Conservation (phyloP, 257 asterid genomes). For the Perilla frutescens region DNA sequence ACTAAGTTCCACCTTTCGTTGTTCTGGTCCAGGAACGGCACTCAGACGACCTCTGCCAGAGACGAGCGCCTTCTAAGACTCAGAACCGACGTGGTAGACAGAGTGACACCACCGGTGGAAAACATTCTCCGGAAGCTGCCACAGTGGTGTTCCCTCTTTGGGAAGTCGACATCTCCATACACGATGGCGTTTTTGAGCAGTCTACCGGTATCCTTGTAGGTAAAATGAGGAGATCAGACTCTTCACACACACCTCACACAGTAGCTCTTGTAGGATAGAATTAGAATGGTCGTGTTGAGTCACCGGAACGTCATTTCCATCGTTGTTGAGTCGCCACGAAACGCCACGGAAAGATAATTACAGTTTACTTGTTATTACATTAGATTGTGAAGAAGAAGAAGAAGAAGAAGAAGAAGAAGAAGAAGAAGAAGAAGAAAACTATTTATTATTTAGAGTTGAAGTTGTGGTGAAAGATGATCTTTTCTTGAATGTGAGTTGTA, state of each 20-base stretch:
- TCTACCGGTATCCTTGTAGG: constrained; percentile 56
- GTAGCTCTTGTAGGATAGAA: neutral
- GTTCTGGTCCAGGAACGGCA: constrained; percentile 51
- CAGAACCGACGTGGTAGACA: constrained; percentile 70
- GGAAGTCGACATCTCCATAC: constrained; percentile 83
- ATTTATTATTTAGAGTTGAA: neutral
- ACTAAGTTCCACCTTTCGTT: constrained; percentile 68
- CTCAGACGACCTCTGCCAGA: constrained; percentile 21
- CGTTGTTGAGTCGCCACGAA: neutral
- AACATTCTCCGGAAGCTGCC: constrained; percentile 72
- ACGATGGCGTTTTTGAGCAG: constrained; percentile 69
- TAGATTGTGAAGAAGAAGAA: constrained; percentile 2
- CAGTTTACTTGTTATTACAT: neutral
- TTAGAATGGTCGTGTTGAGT: neutral
- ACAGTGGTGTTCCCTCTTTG: constrained; percentile 82
- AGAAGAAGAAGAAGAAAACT: neutral
- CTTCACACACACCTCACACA: neutral
- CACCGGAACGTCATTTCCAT: neutral
- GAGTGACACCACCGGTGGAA: constrained; percentile 55
- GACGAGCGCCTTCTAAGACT: constrained; percentile 52
- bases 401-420: neutral
- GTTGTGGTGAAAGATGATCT: neutral
- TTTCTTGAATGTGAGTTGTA: neutral
- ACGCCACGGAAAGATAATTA: neutral
- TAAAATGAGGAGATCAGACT: neutral